Conservation (phyloP, 148 eudicot species). For the Spergularia marina region DNA sequence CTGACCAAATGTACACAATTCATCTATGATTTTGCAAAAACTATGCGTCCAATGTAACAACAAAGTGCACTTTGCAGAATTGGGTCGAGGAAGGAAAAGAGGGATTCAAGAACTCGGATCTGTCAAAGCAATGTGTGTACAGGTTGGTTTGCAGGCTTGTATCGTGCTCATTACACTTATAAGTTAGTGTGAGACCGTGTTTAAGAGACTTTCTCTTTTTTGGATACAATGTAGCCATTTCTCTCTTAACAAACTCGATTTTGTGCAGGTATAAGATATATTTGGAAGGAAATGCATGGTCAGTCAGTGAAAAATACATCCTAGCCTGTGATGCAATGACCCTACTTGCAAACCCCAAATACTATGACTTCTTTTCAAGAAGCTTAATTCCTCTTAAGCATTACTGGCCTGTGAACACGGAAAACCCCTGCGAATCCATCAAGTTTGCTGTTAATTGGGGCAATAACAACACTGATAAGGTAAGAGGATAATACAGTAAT, state of each 20-base stretch:
- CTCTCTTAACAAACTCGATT: not conserved
- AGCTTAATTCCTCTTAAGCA: constrained; percentile 54
- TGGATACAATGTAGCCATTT: not conserved
- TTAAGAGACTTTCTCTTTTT: not conserved
- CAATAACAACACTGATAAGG: constrained; percentile 48
- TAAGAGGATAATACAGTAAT: not conserved
- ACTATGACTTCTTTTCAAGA: constrained; percentile 68
- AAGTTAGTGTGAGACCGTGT: too few relatives aligned
- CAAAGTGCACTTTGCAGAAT: constrained; percentile 35
- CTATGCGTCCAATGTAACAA: not conserved
- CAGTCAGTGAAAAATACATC: constrained; percentile 69
- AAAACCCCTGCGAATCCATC: constrained; percentile 44
- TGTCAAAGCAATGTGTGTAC: constrained; percentile 60
- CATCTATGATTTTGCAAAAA: not conserved
- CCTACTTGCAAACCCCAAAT: constrained; percentile 40
- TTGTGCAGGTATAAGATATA: constrained; percentile 53
- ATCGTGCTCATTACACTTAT: not conserved
- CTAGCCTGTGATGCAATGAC: constrained; percentile 57
- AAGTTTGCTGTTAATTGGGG: constrained; percentile 74
- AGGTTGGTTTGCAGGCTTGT: constrained; percentile 30
- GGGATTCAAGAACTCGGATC: constrained; percentile 59
- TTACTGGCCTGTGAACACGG: constrained; percentile 53
- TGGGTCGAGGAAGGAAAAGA: constrained; percentile 48
- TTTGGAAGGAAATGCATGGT: constrained; percentile 65
- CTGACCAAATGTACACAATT: not conserved